phyloP scores from a whole-genome alignment of 305 asterid genomes.

The Fraxinus sp. region DNA sequence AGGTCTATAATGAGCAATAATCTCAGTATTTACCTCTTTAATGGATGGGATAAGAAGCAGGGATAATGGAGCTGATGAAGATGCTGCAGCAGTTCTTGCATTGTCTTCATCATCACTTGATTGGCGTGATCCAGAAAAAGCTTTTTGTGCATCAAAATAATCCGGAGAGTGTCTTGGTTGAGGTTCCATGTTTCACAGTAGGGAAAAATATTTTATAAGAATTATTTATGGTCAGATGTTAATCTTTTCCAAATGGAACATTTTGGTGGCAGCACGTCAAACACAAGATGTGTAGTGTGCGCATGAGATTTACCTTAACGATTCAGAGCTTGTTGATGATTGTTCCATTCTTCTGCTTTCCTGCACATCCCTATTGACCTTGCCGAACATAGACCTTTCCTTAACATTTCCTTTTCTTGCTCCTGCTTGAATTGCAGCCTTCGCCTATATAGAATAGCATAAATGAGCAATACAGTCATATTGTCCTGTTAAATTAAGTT shows the following conservation, averaged over 20 bases:
- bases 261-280: neutral
- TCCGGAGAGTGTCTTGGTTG: conserved; percentile 60
- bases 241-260: neutral
- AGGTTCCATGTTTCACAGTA: conserved; percentile 23
- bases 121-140: conserved; percentile 56
- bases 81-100: conserved; percentile 57
- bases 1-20: neutral
- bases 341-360: conserved; percentile 54
- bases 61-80: conserved; percentile 66
- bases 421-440: conserved; percentile 81
- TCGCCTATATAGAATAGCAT: conserved; percentile 58
- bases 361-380: conserved; percentile 59
- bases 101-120: conserved; percentile 62
- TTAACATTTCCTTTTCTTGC: conserved; percentile 67
- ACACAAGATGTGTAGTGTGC: conserved; percentile 4
- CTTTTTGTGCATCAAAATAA: conserved; percentile 77
- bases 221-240: conserved; percentile 16
- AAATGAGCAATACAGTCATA: conserved; percentile 21
- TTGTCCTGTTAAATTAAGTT: conserved; percentile 4
- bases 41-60: conserved; percentile 74
- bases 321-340: conserved; percentile 53
- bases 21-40: conserved; percentile 59
- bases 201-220: conserved; percentile 15
- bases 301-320: conserved; percentile 48
- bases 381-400: conserved; percentile 61